These are phyloP conservation scores for Aspergillus panamensis DNA, from an alignment of 495 filamentous ascomycete genomes.

Conservation along the genomic window DNA sequence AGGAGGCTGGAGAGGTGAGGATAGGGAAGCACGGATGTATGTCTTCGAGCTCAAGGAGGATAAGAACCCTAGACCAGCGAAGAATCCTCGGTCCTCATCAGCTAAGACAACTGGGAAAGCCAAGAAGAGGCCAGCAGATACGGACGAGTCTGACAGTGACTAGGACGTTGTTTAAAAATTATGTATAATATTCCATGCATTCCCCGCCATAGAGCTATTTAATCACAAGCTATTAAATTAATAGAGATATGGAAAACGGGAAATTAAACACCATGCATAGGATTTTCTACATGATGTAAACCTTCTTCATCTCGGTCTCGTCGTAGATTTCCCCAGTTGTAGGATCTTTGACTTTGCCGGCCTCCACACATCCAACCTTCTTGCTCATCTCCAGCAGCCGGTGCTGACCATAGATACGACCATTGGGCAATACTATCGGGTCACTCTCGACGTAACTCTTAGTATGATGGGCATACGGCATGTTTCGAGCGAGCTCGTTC, in stretches of 20 bases:
- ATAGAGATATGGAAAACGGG: neutral
- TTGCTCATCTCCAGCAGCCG: constrained; percentile 70
- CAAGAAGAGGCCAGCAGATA: constrained; percentile 42
- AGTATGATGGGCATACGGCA: constrained; percentile 91
- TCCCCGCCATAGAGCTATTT: neutral
- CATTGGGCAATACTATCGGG: constrained; percentile 81
- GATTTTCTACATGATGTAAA: constrained; percentile 70
- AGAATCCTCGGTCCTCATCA: neutral
- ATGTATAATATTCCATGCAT: constrained; percentile 3
- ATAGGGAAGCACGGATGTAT: constrained; percentile 70
- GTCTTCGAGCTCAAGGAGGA: constrained; percentile 68
- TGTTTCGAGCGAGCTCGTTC: constrained; percentile 80
- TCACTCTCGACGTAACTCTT: constrained; percentile 90
- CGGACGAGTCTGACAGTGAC: constrained; percentile 43
- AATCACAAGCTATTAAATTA: neutral
- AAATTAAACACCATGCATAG: neutral
- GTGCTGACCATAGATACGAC: constrained; percentile 75
- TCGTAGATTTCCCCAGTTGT: constrained; percentile 66
- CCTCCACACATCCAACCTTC: constrained; percentile 51
- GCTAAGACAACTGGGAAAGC: constrained; percentile 11
- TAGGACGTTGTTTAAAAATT: constrained; percentile 10
- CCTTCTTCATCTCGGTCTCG: constrained; percentile 68
- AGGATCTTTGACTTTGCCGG: constrained; percentile 75
- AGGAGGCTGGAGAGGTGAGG: constrained; percentile 74
- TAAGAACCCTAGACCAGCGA: constrained; percentile 20